These are phyloP conservation scores for Colletotrichum costaricense DNA, from an alignment of 2,329 filamentous ascomycete genomes.

Conservation along the genomic window DNA sequence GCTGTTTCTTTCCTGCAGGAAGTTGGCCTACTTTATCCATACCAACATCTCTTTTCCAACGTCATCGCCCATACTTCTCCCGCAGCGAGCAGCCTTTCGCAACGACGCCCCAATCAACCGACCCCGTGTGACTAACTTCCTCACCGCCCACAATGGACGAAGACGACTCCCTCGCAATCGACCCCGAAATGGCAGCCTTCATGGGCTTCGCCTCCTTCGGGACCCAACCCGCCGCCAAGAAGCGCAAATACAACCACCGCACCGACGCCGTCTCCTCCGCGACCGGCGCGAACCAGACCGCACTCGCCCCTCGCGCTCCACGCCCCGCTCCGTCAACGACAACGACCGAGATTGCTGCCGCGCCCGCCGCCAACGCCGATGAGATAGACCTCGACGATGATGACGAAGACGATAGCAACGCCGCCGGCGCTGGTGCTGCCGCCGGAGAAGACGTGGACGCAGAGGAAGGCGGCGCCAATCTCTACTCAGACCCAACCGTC, in stretches of 20 bases:
- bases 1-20: background rate
- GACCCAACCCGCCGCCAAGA: constrained; percentile 65
- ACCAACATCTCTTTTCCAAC: background rate
- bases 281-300: constrained; percentile 48
- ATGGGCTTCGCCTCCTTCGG: constrained; percentile 84
- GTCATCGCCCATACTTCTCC: background rate
- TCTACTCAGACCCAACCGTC: constrained; percentile 15
- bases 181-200: constrained; percentile 67
- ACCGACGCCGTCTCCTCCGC: constrained; percentile 60
- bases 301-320: constrained; percentile 47
- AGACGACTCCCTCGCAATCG: constrained; percentile 38
- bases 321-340: constrained; percentile 15
- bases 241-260: constrained; percentile 73
- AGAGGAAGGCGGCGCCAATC: constrained; percentile 19
- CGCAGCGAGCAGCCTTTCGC: background rate
- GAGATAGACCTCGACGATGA: constrained; percentile 59
- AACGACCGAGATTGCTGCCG: constrained; percentile 14
- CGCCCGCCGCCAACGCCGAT: constrained; percentile 48
- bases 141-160: constrained; percentile 29
- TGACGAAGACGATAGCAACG: constrained; percentile 34
- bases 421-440: constrained; percentile 47
- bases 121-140: too few species aligned
- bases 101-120: too few species aligned
- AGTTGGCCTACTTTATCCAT: background rate
- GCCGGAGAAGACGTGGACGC: constrained; percentile 11